A percentile compares a stretch with the other conserved stretches of the same genome.
These are phyloP conservation scores for Rhodamnia argentea DNA, from an alignment of 345 rosid species.

Conservation along the genomic window DNA sequence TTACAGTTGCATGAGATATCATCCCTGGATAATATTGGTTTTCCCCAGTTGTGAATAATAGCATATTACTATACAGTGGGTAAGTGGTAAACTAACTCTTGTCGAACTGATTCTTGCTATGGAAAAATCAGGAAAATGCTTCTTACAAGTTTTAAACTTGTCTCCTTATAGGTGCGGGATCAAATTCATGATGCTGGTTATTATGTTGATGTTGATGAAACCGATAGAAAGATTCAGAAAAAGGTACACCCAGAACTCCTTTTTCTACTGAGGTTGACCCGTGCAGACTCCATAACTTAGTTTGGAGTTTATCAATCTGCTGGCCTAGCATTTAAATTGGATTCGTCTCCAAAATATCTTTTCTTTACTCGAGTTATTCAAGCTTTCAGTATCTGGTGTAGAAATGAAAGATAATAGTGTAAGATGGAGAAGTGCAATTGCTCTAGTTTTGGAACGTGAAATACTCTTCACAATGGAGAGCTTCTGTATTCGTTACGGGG, in stretches of 20 bases:
- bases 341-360: neutral
- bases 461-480: neutral
- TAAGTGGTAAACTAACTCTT: neutral
- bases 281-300: neutral
- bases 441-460: neutral
- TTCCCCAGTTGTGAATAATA: neutral
- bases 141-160: neutral
- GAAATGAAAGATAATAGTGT: neutral
- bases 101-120: neutral
- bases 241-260: conserved; percentile 36
- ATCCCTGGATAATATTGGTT: neutral
- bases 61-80: neutral
- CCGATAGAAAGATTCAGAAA: conserved; percentile 83
- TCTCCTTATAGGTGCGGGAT: conserved; percentile 40
- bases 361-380: neutral
- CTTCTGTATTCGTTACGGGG: neutral
- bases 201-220: conserved; percentile 65
- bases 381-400: neutral
- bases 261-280: neutral
- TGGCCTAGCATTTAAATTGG: neutral
- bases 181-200: conserved; percentile 64
- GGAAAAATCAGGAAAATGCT: neutral
- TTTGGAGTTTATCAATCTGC: neutral
- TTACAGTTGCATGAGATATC: neutral
- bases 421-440: neutral